Base-by-base conservation (phyloP, 2,329 filamentous ascomycete species). In the Colletotrichum gloeosporioides region DNA sequence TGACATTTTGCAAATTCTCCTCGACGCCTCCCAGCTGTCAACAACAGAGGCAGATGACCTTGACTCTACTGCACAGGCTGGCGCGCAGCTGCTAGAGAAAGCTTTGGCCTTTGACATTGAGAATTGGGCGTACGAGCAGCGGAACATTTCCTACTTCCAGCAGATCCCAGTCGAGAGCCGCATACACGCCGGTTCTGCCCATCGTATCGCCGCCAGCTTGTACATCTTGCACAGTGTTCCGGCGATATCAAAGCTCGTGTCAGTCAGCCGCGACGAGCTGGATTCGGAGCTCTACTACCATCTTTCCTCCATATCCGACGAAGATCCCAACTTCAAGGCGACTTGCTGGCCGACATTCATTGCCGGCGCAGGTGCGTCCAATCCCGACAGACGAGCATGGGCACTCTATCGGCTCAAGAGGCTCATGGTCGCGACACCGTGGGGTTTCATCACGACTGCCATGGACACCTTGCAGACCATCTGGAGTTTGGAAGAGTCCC, bases 301-400 rank as follows among this genome's bases (percentile, higher is more conserved):
- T 31, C 82, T 92, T 5, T 85, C 86, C 0, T 83, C 82, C 53
- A 87, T 92, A 4, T 86, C 87, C 1, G 84, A 87, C 10, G 84
- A 87, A 3, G 89, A 92, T 62, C 84, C 86, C 2, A 86, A 91
- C 25, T 88, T 91, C 83, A 92, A 92, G 78, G 89, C 88, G 0
- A 90, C 89, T 6, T 87, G 88, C 1, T 92, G 89, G 90, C 89
- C 90, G 0, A 87, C 90, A 0, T 92, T 92, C 70, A 85, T 92
- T 8, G 89, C 88, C 8, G 90, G 90, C 2, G 90, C 89, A 0
- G 89, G 90, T 70, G 87, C 88, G 0, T 85, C 84, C 59, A 85
- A 88, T 8, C 81, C 81, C 0, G 81, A 80, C 29, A 84, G 85
- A 76, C 85, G 89, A 39, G 83, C 83, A 4, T 91, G 89, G 89